Evolutionary conservation across 225 moss, liverwort and hornwort genomes (phyloP), one percentile per base, ranked within the genome.

Genomic region (Thuidium tamariscinum): DNA sequence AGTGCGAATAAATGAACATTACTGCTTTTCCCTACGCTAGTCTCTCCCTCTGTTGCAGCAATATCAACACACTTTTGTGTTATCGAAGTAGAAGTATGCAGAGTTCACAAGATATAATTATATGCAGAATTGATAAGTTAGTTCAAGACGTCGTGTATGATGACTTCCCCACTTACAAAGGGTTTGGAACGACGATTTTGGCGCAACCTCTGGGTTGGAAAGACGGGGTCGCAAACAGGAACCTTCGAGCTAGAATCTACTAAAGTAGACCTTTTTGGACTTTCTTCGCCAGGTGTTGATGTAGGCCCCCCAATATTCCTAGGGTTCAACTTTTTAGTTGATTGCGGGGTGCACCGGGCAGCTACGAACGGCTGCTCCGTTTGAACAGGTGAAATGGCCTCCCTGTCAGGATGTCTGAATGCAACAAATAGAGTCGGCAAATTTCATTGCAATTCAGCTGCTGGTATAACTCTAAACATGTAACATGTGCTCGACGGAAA

Each of bases 231-330:
- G 71, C 75, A 80, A 18, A 87, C 83, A 9, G 90, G 78, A 21
- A 87, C 85, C 83, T 89, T 93, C 32, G 85, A 86, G 87, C 80
- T 90, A 78, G 90, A 89, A 73, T 93, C 87, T 36, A 88, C 87
- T 73, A 87, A 81, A 59, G 82, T 79, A 90, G 88, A 90, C 79
- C 72, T 85, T 76, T 86, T 90, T 27, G 83, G 86, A 83, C 67
- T 88, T 65, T 90, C 91, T 56, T 91, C 90, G 32, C 80, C 81
- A 62, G 52, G 88, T 54, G 70, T 79, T 63, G 82, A 82, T 51
- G 84, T 70, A 79, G 83, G 61, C 37, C 65, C 87, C 34, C 89
- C 87, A 39, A 85, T 80, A 26, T 64, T 68, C 79, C 74, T 91
- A 27, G 88, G 66, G 61, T 87, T 89, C 88, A 79, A 30, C 39